Base-by-base conservation (phyloP, 169 alveolate genomes). In the Cryptosporidium xiaoi region DNA sequence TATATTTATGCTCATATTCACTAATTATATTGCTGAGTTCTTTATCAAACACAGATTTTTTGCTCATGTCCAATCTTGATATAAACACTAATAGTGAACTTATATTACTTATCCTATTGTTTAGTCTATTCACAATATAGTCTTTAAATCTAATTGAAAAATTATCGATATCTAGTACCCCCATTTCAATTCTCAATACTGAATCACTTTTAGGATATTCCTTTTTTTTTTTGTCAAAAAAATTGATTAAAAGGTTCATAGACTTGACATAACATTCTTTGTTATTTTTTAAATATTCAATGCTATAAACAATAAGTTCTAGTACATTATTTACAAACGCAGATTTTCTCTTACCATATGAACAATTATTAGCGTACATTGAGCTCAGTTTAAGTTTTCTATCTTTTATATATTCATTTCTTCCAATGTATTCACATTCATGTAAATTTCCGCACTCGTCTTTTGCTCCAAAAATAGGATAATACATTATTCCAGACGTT, bases 401-500 rank as follows among this genome's bases (percentile, higher is more conserved):
- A 24, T 34, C 50, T 18, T 69, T 34, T 0, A 53, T 18, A 24
- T 36, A 16, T n/a, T 36, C 16, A 33, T 69, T 53, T 36, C 67
- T 69, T 29, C 67, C 83, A 69, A 69, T 34, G 2, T 1, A 15
- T 36, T 69, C 67, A 67, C 40, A 27, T 55, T 7, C 6, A 55
- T 55, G 1, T 55, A 7, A 18, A 55, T 6, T 13, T 27, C 12
- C 34, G 0, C 31, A 0, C 24, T 55, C 64, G 31, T 20, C 31
- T 55, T 7, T 5, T 20, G 6, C 33, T 20, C 55, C 44, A 3
- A 69, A 53, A 8, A 69, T 5, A 53, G 83, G 83, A 69, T 34
- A 69, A 33, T 69, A 55, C 29, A 69, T 69, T 29, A 69, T 69
- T 1, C 83, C 83, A 5, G 83, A 69, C 2, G 83, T 53, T 36